Conservation (phyloP, 2,329 filamentous ascomycete species). For the Phyllosticta citribraziliensis region DNA sequence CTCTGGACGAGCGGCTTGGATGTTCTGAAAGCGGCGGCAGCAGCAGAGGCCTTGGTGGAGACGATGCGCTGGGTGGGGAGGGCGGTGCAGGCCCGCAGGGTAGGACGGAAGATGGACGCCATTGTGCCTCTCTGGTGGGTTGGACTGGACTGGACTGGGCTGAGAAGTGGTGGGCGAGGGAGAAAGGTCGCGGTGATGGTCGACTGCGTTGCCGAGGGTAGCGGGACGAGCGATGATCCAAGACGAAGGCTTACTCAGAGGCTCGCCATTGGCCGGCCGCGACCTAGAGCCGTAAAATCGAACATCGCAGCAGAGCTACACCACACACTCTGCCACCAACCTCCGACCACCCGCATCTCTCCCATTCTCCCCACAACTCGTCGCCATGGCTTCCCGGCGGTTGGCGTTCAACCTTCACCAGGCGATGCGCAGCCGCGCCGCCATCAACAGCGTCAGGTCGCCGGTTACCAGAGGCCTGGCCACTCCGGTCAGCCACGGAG, state of each 20-base stretch:
- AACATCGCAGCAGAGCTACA: slow-evolving; percentile 5
- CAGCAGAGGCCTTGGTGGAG: slow-evolving; percentile 28
- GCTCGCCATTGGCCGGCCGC: not conserved
- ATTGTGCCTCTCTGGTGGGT: slow-evolving; percentile 26
- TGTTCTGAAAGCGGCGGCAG: slow-evolving; percentile 26
- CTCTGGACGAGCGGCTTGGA: slow-evolving; percentile 24
- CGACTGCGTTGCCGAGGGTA: slow-evolving; percentile 9
- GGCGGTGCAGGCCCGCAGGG: slow-evolving; percentile 35
- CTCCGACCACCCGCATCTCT: slow-evolving; percentile 32
- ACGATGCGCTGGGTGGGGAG: slow-evolving; percentile 35
- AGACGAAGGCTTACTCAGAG: slow-evolving; percentile 1
- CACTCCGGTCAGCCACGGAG: slow-evolving; percentile 62
- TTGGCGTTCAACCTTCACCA: slow-evolving; percentile 90
- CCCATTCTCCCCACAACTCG: slow-evolving; percentile 14
- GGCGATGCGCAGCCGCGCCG: slow-evolving; percentile 78
- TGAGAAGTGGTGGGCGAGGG: not conserved
- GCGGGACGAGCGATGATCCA: slow-evolving; percentile 2
- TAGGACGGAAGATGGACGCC: slow-evolving; percentile 44
- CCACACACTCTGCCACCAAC: slow-evolving; percentile 41
- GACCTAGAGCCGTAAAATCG: slow-evolving; percentile 4
- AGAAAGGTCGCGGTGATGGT: not conserved
- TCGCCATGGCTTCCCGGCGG: slow-evolving; percentile 86
- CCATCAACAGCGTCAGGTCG: slow-evolving; percentile 63
- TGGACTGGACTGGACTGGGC: not conserved
- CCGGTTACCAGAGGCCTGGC: slow-evolving; percentile 80